Base-by-base conservation (phyloP, 2,329 filamentous ascomycete species). In the Penicillium janthinellum region DNA sequence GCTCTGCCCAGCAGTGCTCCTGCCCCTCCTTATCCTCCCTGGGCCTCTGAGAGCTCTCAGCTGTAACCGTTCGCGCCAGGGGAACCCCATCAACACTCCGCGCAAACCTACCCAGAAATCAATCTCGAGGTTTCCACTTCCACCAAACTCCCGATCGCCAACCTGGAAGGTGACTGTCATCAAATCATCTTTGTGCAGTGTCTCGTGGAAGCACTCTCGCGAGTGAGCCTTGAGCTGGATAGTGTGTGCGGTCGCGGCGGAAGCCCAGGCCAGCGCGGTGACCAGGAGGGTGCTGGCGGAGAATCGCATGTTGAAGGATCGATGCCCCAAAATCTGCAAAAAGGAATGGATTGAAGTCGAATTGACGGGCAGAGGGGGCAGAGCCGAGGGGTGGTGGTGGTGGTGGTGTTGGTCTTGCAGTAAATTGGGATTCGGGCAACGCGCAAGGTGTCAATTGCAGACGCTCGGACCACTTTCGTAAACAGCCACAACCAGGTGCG, bases 141-240 rank as follows among this genome's bases (percentile, higher is more conserved):
- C 91, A 54, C 94, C 94, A 79, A 96, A 97, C 77, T 99, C 95
- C 68, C 94, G 84, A 77, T 99, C 95, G 74, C 95, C 95, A 60
- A 98, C 94, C 82, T 98, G 95, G 84, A 96, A 99, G 34, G 93
- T 96, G 61, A 99, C 93, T 8, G 92, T 97, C 95, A 99, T 99
- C 79, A 90, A 91, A 82, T 99, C 95, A 78, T 96, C 95, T 76
- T 85, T 87, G 82, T 96, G 94, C 61, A 99, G 87, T 70, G 83
- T 79, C 82, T 99, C 95, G 83, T 96, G 91, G 85, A 98, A 99
- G 83, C 95, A 99, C 83, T 99, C 95, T 79, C 92, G 87, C 73
- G 92, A 91, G 80, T 99, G 92, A 70, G 93, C 90, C 64, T 89
- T 89, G 73, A 99, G 88, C 77, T 95, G 91, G 79, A 99, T 98